phyloP scores from a whole-genome alignment of 208 protist species.

The Porcisia hertigi region DNA sequence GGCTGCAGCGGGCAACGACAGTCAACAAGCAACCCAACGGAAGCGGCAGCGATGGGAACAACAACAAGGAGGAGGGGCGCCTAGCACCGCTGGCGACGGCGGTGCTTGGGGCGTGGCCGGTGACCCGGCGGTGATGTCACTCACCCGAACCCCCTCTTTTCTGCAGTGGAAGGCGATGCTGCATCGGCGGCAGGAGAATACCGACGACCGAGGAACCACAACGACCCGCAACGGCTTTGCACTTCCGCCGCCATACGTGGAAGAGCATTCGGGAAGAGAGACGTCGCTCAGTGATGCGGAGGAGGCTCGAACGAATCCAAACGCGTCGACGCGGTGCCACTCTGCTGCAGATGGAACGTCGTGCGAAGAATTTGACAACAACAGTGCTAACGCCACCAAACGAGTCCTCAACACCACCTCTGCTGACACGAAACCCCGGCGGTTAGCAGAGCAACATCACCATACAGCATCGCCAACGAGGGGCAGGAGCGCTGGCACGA shows the following conservation, averaged over 20 bases:
- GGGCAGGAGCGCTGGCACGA: neutral
- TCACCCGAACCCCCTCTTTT: constrained; percentile 28
- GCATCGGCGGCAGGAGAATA: neutral
- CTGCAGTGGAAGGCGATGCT: constrained; percentile 14
- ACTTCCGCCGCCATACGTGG: neutral
- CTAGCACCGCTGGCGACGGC: neutral
- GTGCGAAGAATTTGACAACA: neutral
- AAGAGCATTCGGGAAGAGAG: neutral
- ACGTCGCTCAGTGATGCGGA: neutral
- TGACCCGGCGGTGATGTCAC: constrained; percentile 9
- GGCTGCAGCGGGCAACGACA: neutral
- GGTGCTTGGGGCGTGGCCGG: neutral
- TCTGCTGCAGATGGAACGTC: neutral
- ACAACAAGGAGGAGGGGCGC: neutral
- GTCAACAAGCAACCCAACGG: neutral
- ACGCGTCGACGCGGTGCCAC: neutral
- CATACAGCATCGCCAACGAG: neutral
- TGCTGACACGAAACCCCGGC: neutral
- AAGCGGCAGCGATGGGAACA: neutral
- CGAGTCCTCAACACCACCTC: neutral
- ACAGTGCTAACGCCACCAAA: neutral
- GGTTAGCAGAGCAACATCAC: neutral
- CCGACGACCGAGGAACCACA: neutral
- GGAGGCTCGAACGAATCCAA: neutral
- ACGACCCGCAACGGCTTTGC: neutral